Base-by-base conservation (phyloP, 2,329 filamentous ascomycete species). In the Penicillium sp. region DNA sequence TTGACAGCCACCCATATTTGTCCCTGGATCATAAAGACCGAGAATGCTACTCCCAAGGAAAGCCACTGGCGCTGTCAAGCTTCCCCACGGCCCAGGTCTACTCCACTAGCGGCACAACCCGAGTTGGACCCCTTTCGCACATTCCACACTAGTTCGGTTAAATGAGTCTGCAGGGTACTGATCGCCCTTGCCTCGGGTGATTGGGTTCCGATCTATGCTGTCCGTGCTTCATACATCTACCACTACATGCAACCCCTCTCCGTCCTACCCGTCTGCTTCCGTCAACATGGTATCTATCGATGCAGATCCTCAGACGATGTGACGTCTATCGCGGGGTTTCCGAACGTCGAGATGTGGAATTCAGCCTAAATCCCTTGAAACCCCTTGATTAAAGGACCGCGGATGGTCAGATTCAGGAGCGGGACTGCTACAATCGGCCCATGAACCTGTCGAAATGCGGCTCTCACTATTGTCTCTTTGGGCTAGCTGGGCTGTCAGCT, bases 291-390 rank as follows among this genome's bases (percentile, higher is more conserved):
- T 29, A 56, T 39, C 36, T 46, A 11, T 24, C 11, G 6, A 31
- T 45, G 54, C 36, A 45, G 54, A 56, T 56, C 54, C 7, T 13
- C 29, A 22, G 22, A 27, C 24, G 16, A 44, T 31, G 14, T 44
- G 27, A 44, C 42, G 42, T 44, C 14, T 29, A 13, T 44, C 41
- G 27, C 22, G 41, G 41, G 22, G 13, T 18, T 11, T 32, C n/a
- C 42, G n/a, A 16, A 31, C 9, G 3, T 9, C 18, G 27, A 24
- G 10, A 32, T 31, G 18, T 22, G 38, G 16, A 3, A 31, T 44
- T 44, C 42, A 56, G 54, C 48, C 54, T 56, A 46, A 56, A 49
- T 46, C 3, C 2, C 1, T 3, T 18, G 16, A 5, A 5, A 16
- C 21, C 6, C 3, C 16, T 47, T 3, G 34, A 8, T 38, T 38